Base-by-base conservation (phyloP, 2,329 filamentous ascomycete species). In the Hypoxylon rubiginosum region DNA sequence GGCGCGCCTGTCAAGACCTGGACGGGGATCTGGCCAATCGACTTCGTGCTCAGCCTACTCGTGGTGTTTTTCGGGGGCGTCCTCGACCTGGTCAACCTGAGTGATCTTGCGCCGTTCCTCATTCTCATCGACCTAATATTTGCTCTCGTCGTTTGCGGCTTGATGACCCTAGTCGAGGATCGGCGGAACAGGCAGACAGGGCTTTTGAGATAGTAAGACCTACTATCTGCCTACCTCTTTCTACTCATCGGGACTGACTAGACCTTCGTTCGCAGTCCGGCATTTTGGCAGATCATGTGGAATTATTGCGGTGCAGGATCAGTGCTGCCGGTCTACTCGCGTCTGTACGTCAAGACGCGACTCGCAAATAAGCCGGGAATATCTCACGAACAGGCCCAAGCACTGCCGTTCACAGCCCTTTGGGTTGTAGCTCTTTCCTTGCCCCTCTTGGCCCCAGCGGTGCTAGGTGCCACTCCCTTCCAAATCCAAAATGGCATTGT, bases 211-310 rank as follows among this genome's bases (percentile, higher is more conserved):
- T 59, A 64, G 64, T 67, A 54, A 67, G 60, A 41, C 34, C 32
- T 19, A 13, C 19, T 1, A 17, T n/a, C 50, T 15, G 26, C 11
- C n/a, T 28, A 7, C 11, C 26, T 46, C 19, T 48, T 6, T 8
- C n/a, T 54, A 17, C n/a, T 10, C 28, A 15, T 15, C 10, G 17
- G 15, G 17, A 26, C 39, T 65, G 10, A 62, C 34, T 30, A 28
- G 17, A 24, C 11, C 1, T 26, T 9, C 30, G n/a, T 13, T 10
- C 6, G 9, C 5, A 67, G 64, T 19, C 55, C 64, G 24, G 56
- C 41, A 21, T 46, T 64, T 19, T 67, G 60, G 64, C 52, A 60
- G 19, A 46, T 67, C 7, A 39, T 64, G 53, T 64, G 64, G 60
- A 46, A 46, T 49, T 67, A 52, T 39, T 64, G 56, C 50, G 64